Percentiles rank a stretch among this genome's conserved stretches.
phyloP scores from a whole-genome alignment of 768 basidiomycete genomes.

The Leccinum ochraceum region DNA sequence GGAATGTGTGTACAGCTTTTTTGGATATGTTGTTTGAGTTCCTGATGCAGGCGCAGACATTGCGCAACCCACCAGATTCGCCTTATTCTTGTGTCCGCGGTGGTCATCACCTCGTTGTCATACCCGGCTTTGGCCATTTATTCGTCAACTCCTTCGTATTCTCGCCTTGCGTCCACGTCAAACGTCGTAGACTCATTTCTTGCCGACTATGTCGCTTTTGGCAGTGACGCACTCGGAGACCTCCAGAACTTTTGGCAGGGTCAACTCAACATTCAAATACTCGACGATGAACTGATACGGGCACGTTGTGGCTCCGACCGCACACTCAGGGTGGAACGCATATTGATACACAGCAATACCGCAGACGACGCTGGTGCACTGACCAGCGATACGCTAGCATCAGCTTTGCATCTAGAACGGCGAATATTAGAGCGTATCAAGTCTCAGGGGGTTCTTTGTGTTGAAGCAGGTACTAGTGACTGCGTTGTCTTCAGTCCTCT shows the following conservation, averaged over 20 bases:
- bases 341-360: conserved; percentile 60
- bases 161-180: conserved; percentile 49
- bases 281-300: conserved; percentile 69
- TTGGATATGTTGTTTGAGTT: background rate
- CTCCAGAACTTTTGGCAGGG: conserved; percentile 73
- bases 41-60: conserved; percentile 50
- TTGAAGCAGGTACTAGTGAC: conserved; percentile 49
- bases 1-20: conserved; percentile 64
- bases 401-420: conserved; percentile 64
- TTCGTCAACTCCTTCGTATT: conserved; percentile 69
- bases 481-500: conserved; percentile 77
- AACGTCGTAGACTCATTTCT: conserved; percentile 65
- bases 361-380: conserved; percentile 51
- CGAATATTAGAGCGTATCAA: conserved; percentile 48
- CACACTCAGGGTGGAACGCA: conserved; percentile 74
- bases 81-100: conserved; percentile 81
- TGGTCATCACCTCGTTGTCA: conserved; percentile 87
- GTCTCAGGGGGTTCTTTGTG: conserved; percentile 49
- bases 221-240: conserved; percentile 58
- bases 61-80: conserved; percentile 90
- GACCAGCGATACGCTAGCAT: conserved; percentile 60
- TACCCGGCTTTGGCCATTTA: conserved; percentile 90
- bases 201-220: conserved; percentile 52
- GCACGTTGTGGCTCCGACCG: conserved; percentile 70
- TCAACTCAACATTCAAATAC: conserved; percentile 59